Evolutionary conservation across 2,329 filamentous ascomycete species (phyloP).

Genomic region (Coniochaeta sp.): DNA sequence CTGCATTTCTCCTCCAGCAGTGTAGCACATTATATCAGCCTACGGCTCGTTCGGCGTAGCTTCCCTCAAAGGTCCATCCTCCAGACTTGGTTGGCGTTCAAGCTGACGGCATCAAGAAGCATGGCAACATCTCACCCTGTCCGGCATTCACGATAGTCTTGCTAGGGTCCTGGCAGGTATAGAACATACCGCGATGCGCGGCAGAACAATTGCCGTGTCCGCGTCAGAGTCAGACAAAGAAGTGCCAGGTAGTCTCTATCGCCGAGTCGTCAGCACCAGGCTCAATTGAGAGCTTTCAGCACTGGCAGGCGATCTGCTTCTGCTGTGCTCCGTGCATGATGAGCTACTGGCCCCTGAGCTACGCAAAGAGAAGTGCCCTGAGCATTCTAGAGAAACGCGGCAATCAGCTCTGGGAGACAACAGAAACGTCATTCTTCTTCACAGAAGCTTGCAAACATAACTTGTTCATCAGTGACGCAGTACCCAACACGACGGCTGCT

Average conservation of each 20-base stretch:
- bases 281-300: background rate
- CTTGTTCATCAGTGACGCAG: background rate
- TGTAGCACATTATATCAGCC: slow-evolving; percentile 33
- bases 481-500: background rate
- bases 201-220: background rate
- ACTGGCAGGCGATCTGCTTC: background rate
- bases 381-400: background rate
- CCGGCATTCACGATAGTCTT: background rate
- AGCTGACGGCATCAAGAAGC: background rate
- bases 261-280: background rate
- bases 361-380: background rate
- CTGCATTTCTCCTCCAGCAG: slow-evolving; percentile 11
- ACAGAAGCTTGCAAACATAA: background rate
- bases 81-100: background rate
- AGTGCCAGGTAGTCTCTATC: background rate
- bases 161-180: background rate
- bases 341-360: background rate
- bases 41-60: slow-evolving; percentile 38
- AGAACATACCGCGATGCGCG: background rate
- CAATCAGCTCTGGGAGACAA: background rate
- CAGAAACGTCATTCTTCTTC: background rate
- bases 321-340: background rate
- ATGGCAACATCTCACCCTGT: background rate
- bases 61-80: slow-evolving; percentile 18
- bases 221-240: background rate